These are phyloP conservation scores for Suillus subaureus DNA, from an alignment of 768 basidiomycete species.

Conservation along the genomic window DNA sequence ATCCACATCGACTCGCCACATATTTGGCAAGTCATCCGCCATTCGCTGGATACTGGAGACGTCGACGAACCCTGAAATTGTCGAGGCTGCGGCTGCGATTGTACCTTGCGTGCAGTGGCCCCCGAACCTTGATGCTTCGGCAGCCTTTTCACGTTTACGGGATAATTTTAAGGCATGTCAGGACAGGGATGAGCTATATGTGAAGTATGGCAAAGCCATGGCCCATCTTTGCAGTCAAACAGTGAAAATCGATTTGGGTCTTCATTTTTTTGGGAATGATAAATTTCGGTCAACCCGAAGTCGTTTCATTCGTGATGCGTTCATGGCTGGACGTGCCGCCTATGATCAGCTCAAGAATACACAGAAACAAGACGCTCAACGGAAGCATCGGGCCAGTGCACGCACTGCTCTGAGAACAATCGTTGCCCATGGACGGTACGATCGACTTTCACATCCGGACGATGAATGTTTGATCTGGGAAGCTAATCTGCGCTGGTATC, in stretches of 20 bases:
- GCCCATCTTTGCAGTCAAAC: background rate
- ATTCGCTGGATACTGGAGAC: slow-evolving; percentile 23
- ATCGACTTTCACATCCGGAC: background rate
- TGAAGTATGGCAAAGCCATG: background rate
- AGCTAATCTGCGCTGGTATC: background rate
- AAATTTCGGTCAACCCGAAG: background rate
- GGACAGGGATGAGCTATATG: background rate
- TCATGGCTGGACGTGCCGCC: background rate
- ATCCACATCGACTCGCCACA: background rate
- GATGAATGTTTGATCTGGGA: background rate
- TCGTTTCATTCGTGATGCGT: background rate
- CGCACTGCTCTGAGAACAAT: background rate
- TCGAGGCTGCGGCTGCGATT: background rate
- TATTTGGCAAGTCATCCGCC: background rate
- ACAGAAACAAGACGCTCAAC: no score
- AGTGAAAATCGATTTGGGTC: background rate
- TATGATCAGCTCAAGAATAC: background rate
- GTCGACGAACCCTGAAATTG: slow-evolving; percentile 8
- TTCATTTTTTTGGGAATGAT: no score
- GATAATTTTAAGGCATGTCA: background rate
- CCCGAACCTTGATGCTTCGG: background rate
- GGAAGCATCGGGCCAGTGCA: background rate
- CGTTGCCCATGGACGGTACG: background rate
- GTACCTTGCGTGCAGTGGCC: background rate
- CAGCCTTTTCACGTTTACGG: background rate